Evolutionary conservation across 163 green algal species (phyloP).

Genomic region (Chlorella variabilis): DNA sequence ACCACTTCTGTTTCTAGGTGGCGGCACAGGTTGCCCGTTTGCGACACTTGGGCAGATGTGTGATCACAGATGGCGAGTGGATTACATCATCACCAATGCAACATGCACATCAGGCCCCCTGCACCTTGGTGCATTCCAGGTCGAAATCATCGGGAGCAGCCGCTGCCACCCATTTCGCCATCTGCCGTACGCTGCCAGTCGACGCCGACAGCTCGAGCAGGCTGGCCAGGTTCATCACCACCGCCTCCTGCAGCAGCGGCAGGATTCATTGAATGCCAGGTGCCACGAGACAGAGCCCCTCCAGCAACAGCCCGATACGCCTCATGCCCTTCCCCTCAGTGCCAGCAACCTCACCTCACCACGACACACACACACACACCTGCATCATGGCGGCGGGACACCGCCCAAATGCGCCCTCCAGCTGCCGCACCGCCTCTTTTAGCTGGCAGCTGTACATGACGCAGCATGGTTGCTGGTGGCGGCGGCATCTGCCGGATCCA

Average conservation of each 20-base stretch:
- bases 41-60: too few species aligned
- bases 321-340: too few species aligned
- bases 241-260: slow-evolving; percentile 7
- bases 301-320: too few species aligned
- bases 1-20: too few species aligned
- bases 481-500: slow-evolving; percentile 1
- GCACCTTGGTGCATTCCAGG: slow-evolving; percentile 10
- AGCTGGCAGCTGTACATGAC: slow-evolving; percentile 20
- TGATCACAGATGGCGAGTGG: too few species aligned
- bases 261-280: background rate
- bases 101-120: too few species aligned
- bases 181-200: background rate
- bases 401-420: slow-evolving; percentile 1
- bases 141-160: slow-evolving; percentile 29
- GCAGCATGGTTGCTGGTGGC: slow-evolving; percentile 24
- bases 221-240: slow-evolving; percentile 21
- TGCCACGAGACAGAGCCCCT: too few species aligned
- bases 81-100: too few species aligned
- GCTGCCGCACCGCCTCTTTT: background rate
- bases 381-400: slow-evolving; percentile 2
- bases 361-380: background rate
- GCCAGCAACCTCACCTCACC: background rate
- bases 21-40: too few species aligned
- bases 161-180: slow-evolving; percentile 16
- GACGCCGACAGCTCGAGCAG: slow-evolving; percentile 21